phyloP scores from a whole-genome alignment of 2,329 filamentous ascomycete genomes.

The Pyricularia grisea region DNA sequence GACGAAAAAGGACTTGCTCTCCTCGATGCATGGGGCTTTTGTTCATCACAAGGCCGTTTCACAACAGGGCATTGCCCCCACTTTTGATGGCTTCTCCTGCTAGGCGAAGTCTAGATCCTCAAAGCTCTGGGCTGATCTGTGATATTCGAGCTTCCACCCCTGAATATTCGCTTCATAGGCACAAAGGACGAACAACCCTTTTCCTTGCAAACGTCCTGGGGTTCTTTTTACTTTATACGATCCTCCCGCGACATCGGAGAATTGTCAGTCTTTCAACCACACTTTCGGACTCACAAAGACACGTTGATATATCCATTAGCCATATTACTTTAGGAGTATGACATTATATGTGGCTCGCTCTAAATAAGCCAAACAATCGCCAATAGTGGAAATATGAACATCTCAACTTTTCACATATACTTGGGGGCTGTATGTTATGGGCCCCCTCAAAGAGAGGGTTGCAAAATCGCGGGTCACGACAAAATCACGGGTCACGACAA shows the following conservation, averaged over 20 bases:
- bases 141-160: too few species aligned
- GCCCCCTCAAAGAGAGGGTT: too few species aligned
- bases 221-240: neutral
- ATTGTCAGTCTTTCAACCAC: neutral
- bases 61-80: neutral
- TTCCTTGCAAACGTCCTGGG: neutral
- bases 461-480: too few species aligned
- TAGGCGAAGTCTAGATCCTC: neutral
- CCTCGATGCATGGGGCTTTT: neutral
- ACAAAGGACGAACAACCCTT: neutral
- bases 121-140: neutral
- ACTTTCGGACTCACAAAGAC: neutral
- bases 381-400: too few species aligned
- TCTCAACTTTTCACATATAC: too few species aligned
- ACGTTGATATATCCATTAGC: neutral
- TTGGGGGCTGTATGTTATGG: too few species aligned
- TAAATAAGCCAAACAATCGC: too few species aligned
- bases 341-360: too few species aligned
- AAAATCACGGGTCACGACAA: too few species aligned
- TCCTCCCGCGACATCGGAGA: neutral
- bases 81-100: neutral
- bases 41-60: neutral
- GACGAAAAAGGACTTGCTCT: neutral
- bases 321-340: neutral
- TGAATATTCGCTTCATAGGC: neutral